Percentiles rank a stretch among this genome's conserved stretches.
phyloP scores from a whole-genome alignment of 257 asterid species.

The Solanum lignicaule region DNA sequence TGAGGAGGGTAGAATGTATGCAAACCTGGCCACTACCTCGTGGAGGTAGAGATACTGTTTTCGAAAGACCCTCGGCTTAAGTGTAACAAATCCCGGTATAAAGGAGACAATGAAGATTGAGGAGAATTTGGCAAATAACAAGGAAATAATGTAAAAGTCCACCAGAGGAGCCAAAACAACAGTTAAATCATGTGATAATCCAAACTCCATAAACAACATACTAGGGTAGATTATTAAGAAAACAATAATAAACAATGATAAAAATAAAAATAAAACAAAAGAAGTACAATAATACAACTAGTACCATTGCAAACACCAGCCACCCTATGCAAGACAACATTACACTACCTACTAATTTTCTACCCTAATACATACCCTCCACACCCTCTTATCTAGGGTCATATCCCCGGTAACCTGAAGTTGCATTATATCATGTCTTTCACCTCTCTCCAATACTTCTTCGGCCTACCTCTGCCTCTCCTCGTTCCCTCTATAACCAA shows the following conservation, averaged over 20 bases:
- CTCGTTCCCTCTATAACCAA: neutral
- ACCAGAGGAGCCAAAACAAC: neutral
- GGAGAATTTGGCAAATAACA: neutral
- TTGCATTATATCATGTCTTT: neutral
- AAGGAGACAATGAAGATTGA: neutral
- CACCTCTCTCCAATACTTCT: neutral
- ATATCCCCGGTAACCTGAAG: neutral
- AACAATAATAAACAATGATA: too few relatives aligned
- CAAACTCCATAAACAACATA: neutral
- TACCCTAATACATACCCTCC: neutral
- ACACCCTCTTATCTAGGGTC: neutral
- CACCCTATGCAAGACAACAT: neutral
- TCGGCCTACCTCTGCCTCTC: neutral
- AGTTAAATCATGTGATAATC: neutral
- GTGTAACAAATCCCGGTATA: neutral
- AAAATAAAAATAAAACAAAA: too few relatives aligned
- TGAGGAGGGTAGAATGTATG: neutral
- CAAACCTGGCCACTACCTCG: neutral
- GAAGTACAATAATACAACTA: neutral
- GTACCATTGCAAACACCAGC: neutral
- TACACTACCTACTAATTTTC: neutral
- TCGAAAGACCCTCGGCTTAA: neutral
- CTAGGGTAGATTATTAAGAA: neutral
- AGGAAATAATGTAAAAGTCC: neutral
- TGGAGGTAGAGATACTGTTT: neutral